A percentile compares a stretch with the other conserved stretches of the same genome.
phyloP scores from a whole-genome alignment of 2,329 filamentous ascomycete species.

The Aspergillus tanneri region DNA sequence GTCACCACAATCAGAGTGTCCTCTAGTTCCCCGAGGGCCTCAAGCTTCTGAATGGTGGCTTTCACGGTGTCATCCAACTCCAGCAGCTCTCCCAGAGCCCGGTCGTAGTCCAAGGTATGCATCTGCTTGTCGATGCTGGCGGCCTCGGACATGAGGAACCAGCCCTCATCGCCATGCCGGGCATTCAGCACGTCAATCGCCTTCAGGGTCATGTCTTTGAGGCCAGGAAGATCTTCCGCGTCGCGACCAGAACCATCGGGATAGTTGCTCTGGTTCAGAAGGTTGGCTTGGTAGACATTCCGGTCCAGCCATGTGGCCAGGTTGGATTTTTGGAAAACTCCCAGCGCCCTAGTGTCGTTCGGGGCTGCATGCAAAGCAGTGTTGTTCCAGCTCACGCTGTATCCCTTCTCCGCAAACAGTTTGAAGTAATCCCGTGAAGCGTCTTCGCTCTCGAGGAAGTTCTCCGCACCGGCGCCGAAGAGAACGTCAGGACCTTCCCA shows the following conservation, averaged over 20 bases:
- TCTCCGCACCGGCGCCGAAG: conserved; percentile 79
- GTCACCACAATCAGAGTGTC: conserved; percentile 78
- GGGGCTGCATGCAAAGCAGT: conserved; percentile 63
- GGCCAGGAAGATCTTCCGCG: conserved; percentile 73
- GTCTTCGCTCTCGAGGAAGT: conserved; percentile 68
- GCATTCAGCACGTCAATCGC: conserved; percentile 75
- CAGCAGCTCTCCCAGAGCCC: conserved; percentile 77
- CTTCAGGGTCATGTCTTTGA: conserved; percentile 89
- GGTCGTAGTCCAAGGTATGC: conserved; percentile 82
- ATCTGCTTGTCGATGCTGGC: conserved; percentile 89
- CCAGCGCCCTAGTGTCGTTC: conserved; percentile 64
- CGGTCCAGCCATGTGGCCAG: conserved; percentile 85
- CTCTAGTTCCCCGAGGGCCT: conserved; percentile 64
- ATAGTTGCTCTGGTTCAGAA: conserved; percentile 64
- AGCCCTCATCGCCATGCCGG: conserved; percentile 66
- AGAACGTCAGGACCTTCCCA: conserved; percentile 75
- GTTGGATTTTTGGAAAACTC: conserved; percentile 73
- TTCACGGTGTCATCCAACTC: conserved; percentile 82
- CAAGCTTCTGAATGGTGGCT: conserved; percentile 70
- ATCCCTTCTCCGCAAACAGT: conserved; percentile 69
- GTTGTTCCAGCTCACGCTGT: conserved; percentile 71
- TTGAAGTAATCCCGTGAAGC: conserved; percentile 60
- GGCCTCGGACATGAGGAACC: conserved; percentile 85
- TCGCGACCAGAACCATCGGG: conserved; percentile 64
- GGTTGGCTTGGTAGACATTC: conserved; percentile 73